Percentiles rank a stretch among this genome's conserved stretches.
Conservation (phyloP, 106 monocot species). For the Cymbidium sinense region DNA sequence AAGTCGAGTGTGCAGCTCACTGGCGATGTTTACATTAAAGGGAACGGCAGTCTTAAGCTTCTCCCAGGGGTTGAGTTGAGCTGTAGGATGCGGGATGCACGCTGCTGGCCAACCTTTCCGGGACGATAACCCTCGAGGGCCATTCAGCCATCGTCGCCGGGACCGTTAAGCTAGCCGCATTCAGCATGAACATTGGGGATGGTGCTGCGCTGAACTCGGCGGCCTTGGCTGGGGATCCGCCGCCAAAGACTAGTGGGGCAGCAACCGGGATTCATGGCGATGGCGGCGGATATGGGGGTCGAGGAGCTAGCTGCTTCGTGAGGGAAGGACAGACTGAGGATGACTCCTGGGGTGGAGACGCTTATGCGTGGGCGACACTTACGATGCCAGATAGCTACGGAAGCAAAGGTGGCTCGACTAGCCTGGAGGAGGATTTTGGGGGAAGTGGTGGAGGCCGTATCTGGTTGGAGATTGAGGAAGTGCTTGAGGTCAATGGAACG, state of each 20-base stretch:
- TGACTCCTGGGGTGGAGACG: conserved; percentile 97
- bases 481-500: conserved; percentile 47
- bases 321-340: conserved; percentile 67
- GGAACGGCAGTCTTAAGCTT: conserved; percentile 62
- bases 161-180: conserved; percentile 35
- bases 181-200: conserved; percentile 45
- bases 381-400: conserved; percentile 68
- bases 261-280: conserved; percentile 63
- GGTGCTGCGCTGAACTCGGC: conserved; percentile 43
- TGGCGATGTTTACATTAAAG: conserved; percentile 49
- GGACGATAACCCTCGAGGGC: conserved; percentile 41
- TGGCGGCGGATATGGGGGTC: conserved; percentile 88
- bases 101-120: conserved; percentile 51
- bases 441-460: conserved; percentile 85
- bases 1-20: conserved; percentile 26
- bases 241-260: conserved; percentile 69
- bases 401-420: conserved; percentile 80
- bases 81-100: conserved; percentile 61
- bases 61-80: conserved; percentile 43
- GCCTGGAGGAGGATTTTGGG: conserved; percentile 76
- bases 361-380: conserved; percentile 72
- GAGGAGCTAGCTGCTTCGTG: conserved; percentile 89
- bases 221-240: conserved; percentile 77
- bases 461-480: conserved; percentile 39
- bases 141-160: conserved; percentile 58